Base-by-base conservation (phyloP, 2,329 filamentous ascomycete species). In the Hymenoscyphus salicellus region DNA sequence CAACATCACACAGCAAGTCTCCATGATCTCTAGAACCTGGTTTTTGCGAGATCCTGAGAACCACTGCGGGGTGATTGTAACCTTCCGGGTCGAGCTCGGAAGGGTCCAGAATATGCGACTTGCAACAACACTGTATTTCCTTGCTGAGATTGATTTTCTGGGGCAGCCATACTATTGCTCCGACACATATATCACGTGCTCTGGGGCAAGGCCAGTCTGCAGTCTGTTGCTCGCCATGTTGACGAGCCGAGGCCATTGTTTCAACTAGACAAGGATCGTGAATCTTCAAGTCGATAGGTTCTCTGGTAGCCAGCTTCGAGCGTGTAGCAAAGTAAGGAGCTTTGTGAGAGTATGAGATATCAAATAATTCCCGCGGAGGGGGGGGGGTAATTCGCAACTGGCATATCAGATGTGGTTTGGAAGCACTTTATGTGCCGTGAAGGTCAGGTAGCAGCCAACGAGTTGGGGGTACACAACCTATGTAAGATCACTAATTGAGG, bases 161-260 rank as follows among this genome's bases (percentile, higher is more conserved):
- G 16, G 67, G 65, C 16, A 70, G 43, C 69, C 67, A 70, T 26
- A 70, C 62, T 36, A 70, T 66, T 33, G 65, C 69, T 6, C 67
- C 68, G 5, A 65, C 64, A 55, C 67, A 70, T 11, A 70, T 17
- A 61, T 70, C 67, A 1, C 28, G 36, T 17, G 62, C 33, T 38
- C 58, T 41, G 17, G 65, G 30, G 23, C 32, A 32, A n/a, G 62
- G 46, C 17, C 58, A 14, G 36, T 62, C 52, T 26, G 8, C 3
- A 6, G 6, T 11, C 7, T 41, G 17, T 11, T 30, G 30, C 23
- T 60, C 23, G 38, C 38, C 28, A n/a, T 17, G 14, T 8, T 23
- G 58, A 14, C 58, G 58, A 1, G n/a, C 5, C 7, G 20, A 49
- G 8, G 28, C 36, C 58, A 60, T 60, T 26, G 16, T 30, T 5